Conservation (phyloP, 2,329 filamentous ascomycete species). For the Colletotrichum navitas region DNA sequence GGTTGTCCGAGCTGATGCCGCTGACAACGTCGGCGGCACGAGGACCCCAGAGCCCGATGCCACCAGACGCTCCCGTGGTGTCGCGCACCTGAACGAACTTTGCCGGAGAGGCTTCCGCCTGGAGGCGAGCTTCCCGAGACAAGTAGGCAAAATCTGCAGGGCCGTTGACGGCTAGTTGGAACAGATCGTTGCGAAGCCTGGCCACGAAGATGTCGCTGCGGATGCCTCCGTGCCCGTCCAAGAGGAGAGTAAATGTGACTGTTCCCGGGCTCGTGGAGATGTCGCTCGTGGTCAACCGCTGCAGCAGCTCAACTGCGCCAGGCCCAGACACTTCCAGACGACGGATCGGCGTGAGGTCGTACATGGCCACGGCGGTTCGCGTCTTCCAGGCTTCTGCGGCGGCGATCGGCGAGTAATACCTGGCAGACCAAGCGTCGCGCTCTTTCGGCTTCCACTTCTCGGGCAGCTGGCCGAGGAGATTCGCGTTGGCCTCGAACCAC, state of each 20-base stretch:
- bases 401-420: conserved; percentile 69
- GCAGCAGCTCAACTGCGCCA: conserved; percentile 66
- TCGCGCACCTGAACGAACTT: conserved; percentile 67
- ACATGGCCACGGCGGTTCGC: conserved; percentile 71
- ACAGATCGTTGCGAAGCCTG: conserved; percentile 61
- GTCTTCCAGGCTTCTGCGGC: conserved; percentile 75
- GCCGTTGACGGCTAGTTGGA: conserved; percentile 69
- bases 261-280: conserved; percentile 60
- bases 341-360: conserved; percentile 72
- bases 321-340: conserved; percentile 70
- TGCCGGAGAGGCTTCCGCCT: conserved; percentile 55
- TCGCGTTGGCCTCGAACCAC: conserved; percentile 70
- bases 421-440: conserved; percentile 69
- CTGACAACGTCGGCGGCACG: conserved; percentile 64
- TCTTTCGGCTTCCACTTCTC: conserved; percentile 65
- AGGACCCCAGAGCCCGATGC: conserved; percentile 74
- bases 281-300: conserved; percentile 64
- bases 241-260: conserved; percentile 68
- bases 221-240: conserved; percentile 66
- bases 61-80: conserved; percentile 70
- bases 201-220: conserved; percentile 70
- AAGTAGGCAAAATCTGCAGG: conserved; percentile 68
- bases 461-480: conserved; percentile 64
- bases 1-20: conserved; percentile 59
- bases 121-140: conserved; percentile 62